Conservation (phyloP, 1,284 basidiomycete genomes). For the Cryptococcus sp. region DNA sequence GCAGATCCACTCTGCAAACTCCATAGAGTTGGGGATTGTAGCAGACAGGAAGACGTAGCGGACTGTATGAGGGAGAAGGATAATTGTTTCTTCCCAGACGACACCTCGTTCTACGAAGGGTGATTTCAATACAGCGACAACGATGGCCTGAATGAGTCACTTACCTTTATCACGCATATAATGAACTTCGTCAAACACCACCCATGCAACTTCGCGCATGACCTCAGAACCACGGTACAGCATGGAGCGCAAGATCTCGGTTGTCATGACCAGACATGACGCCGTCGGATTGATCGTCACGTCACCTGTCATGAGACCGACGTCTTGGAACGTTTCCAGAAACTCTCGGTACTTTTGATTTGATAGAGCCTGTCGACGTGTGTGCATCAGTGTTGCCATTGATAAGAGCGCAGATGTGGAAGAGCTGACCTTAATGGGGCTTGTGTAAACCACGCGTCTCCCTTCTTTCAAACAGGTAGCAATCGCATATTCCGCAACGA, state of each 20-base stretch:
- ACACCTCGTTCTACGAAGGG: constrained; percentile 54
- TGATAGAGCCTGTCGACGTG: constrained; percentile 70
- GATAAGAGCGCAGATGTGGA: not conserved
- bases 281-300: constrained; percentile 99
- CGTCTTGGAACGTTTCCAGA: constrained; percentile 93
- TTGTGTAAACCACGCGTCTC: constrained; percentile 93
- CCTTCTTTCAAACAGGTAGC: constrained; percentile 90
- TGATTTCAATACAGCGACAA: not conserved
- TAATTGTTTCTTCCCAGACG: constrained; percentile 79
- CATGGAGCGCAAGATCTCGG: constrained; percentile 99
- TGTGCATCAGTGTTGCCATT: constrained; percentile 10
- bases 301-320: constrained; percentile 99
- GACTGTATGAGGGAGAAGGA: constrained; percentile 90
- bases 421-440: constrained; percentile 88
- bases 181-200: constrained; percentile 99
- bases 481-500: constrained; percentile 98
- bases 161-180: constrained; percentile 94
- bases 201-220: constrained; percentile 99
- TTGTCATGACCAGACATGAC: constrained; percentile 98
- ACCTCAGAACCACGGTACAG: constrained; percentile 97
- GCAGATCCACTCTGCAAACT: constrained; percentile 99
- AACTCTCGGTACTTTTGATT: constrained; percentile 99
- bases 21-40: constrained; percentile 99
- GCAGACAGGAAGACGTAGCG: constrained; percentile 99
- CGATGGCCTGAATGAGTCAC: constrained; percentile 3